A percentile compares a stretch with the other conserved stretches of the same genome.
Conservation (phyloP, 2,329 filamentous ascomycete genomes). For the Cordyceps pruinosa region DNA sequence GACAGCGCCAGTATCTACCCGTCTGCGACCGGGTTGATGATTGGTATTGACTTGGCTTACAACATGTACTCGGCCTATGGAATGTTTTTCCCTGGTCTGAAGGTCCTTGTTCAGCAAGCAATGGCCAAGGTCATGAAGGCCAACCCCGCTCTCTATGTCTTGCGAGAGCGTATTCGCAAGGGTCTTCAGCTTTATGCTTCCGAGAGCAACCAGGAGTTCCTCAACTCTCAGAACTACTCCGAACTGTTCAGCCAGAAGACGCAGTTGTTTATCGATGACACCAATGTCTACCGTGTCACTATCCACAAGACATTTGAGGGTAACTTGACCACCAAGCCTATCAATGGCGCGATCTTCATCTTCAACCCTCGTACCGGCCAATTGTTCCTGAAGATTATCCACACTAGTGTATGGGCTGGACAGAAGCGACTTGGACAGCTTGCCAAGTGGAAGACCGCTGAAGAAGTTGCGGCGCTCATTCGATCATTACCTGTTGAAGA, state of each 20-base stretch:
- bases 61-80: slow-evolving; percentile 97
- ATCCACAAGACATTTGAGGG: slow-evolving; percentile 99
- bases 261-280: slow-evolving; percentile 97
- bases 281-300: slow-evolving; percentile 97
- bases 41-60: slow-evolving; percentile 94
- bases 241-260: slow-evolving; percentile 99
- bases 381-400: slow-evolving; percentile 97
- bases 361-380: slow-evolving; percentile 99
- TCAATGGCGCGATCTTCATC: slow-evolving; percentile 99
- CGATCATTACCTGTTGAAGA: slow-evolving; percentile 94
- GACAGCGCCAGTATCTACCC: slow-evolving; percentile 99
- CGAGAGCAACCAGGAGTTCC: slow-evolving; percentile 97
- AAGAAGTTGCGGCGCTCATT: slow-evolving; percentile 97
- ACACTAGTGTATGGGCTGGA: slow-evolving; percentile 97
- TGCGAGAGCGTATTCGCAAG: slow-evolving; percentile 96
- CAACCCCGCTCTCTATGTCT: slow-evolving; percentile 90
- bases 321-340: slow-evolving; percentile 97
- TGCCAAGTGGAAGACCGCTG: slow-evolving; percentile 98
- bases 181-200: slow-evolving; percentile 96
- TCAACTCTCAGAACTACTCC: slow-evolving; percentile 99
- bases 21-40: slow-evolving; percentile 93
- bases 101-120: slow-evolving; percentile 90
- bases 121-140: slow-evolving; percentile 99
- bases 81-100: slow-evolving; percentile 96
- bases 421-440: slow-evolving; percentile 98